Evolutionary conservation across 345 rosid genomes (phyloP).

Genomic region (Populus pruinosa): DNA sequence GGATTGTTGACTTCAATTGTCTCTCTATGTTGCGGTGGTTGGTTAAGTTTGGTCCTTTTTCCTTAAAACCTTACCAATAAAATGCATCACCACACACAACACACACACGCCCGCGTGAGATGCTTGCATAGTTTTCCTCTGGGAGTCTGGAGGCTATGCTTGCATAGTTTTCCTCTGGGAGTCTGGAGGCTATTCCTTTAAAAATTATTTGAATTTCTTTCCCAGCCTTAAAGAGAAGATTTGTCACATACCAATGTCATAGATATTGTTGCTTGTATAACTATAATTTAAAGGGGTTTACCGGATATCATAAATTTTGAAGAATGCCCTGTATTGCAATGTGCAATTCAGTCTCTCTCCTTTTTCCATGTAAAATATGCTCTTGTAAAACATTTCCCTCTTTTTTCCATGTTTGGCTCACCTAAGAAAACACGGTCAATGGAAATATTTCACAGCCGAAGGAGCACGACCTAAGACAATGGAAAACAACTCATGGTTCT

Average conservation of each 20-base stretch:
- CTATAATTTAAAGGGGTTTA: neutral
- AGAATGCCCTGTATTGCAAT: neutral
- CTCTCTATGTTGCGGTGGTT: neutral
- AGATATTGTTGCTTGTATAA: neutral
- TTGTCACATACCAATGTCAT: neutral
- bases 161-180: neutral
- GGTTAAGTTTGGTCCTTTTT: conserved; percentile 6
- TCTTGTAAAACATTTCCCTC: neutral
- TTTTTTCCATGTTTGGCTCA: neutral
- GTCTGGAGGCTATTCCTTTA: neutral
- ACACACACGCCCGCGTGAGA: no score
- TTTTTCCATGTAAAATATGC: neutral
- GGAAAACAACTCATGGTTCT: no score
- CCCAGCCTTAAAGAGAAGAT: neutral
- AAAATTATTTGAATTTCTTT: neutral
- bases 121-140: no score
- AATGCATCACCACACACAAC: no score
- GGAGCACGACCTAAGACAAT: neutral
- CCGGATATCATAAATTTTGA: neutral
- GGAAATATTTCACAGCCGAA: neutral
- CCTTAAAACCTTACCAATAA: conserved; percentile 4
- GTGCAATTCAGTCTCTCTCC: neutral
- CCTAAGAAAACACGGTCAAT: neutral
- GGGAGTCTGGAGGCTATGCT: no score
- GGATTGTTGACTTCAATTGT: neutral